Conservation (phyloP, 805 yeast species). For the Saturnispora halmiae region DNA sequence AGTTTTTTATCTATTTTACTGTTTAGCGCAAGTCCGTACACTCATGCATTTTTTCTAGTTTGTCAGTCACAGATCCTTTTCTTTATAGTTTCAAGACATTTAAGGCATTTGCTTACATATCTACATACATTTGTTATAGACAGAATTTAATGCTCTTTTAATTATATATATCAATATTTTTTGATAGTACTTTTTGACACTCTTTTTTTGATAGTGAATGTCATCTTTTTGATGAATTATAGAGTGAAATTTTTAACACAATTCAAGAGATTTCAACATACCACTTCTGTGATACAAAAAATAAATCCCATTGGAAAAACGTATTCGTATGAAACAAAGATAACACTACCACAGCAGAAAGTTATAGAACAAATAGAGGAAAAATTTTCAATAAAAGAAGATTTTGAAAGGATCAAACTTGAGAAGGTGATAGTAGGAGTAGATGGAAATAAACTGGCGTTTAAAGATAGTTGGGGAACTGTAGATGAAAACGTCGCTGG, state of each 20-base stretch:
- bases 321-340: neutral
- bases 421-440: neutral
- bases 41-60: too few species aligned
- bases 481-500: neutral
- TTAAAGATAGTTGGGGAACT: neutral
- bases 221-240: constrained; percentile 12
- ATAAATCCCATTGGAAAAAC: neutral
- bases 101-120: too few species aligned
- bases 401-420: neutral
- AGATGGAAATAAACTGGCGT: neutral
- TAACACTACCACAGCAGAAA: constrained; percentile 1
- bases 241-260: too few species aligned
- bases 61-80: too few species aligned
- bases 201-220: too few species aligned
- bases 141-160: too few species aligned
- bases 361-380: neutral
- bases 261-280: neutral
- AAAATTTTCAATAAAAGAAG: neutral
- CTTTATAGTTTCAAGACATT: too few species aligned
- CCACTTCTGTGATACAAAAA: neutral
- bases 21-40: too few species aligned
- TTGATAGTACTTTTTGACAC: too few species aligned
- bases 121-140: too few species aligned
- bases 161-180: too few species aligned
- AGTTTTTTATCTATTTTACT: too few species aligned